A percentile compares a stretch with the other conserved stretches of the same genome.
Evolutionary conservation across 2,329 filamentous ascomycete genomes (phyloP).

Genomic region (Neodidymelliopsis sp.): DNA sequence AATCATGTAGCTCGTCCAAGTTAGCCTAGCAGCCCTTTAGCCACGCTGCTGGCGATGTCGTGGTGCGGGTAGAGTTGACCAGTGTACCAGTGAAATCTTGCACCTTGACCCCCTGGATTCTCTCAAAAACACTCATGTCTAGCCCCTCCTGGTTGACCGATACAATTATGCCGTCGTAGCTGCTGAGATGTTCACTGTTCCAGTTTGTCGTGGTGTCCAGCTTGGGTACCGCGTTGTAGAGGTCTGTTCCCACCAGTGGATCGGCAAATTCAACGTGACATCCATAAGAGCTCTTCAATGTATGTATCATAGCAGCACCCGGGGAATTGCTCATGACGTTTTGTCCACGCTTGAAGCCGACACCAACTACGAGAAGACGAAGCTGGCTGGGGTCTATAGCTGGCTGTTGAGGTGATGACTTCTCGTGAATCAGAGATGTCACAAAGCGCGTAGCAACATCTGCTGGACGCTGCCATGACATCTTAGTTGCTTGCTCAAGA

Average conservation of each 20-base stretch:
- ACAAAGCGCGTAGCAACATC: slow-evolving; percentile 32
- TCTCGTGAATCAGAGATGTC: slow-evolving; percentile 4
- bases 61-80: too few relatives aligned
- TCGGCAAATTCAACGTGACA: neutral
- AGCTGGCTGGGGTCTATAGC: too few relatives aligned
- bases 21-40: too few relatives aligned
- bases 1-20: too few relatives aligned
- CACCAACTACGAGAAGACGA: slow-evolving; percentile 53
- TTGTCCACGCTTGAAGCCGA: slow-evolving; percentile 62
- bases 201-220: slow-evolving; percentile 36
- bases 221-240: neutral
- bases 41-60: too few relatives aligned
- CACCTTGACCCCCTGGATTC: neutral
- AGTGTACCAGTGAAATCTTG: neutral
- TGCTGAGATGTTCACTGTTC: slow-evolving; percentile 49
- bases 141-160: slow-evolving; percentile 55
- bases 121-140: slow-evolving; percentile 50
- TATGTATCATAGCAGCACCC: slow-evolving; percentile 27
- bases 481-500: slow-evolving; percentile 54
- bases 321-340: slow-evolving; percentile 58
- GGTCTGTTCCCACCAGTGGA: neutral
- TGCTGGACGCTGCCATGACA: slow-evolving; percentile 55
- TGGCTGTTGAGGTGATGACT: neutral
- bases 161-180: slow-evolving; percentile 56
- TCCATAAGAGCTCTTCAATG: neutral